Evolutionary conservation across 768 basidiomycete species (phyloP).

Genomic region (Termitomyces sp.): DNA sequence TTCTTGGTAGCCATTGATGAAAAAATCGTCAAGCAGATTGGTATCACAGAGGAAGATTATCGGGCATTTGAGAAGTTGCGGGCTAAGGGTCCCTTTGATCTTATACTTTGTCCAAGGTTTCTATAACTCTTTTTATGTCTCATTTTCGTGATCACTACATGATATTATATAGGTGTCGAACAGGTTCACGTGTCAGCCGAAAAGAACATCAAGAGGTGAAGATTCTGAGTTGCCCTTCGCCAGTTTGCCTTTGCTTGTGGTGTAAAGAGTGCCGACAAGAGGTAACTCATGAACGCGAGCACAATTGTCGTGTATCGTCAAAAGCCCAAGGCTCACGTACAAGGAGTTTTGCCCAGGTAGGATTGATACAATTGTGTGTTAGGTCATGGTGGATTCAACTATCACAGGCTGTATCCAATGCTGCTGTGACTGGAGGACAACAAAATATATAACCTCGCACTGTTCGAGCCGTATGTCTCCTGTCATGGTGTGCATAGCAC

Average conservation of each 20-base stretch:
- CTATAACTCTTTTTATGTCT: background rate
- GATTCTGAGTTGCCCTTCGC: constrained; percentile 44
- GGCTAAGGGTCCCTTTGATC: constrained; percentile 33
- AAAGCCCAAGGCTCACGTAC: constrained; percentile 50
- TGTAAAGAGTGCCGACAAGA: constrained; percentile 54
- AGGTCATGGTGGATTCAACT: background rate
- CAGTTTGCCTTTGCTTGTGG: constrained; percentile 47
- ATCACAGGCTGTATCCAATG: background rate
- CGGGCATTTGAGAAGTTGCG: constrained; percentile 41
- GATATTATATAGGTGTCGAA: constrained; percentile 35
- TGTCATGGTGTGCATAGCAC: background rate
- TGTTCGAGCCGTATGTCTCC: background rate
- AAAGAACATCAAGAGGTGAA: constrained; percentile 34
- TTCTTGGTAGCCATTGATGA: constrained; percentile 30
- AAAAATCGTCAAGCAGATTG: constrained; percentile 33
- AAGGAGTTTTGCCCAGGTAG: constrained; percentile 50
- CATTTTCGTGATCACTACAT: background rate
- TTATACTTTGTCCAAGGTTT: constrained; percentile 43
- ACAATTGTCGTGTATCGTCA: constrained; percentile 52
- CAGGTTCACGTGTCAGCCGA: constrained; percentile 44
- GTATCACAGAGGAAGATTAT: constrained; percentile 35
- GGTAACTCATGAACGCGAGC: constrained; percentile 26
- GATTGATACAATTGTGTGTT: background rate
- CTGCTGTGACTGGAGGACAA: background rate
- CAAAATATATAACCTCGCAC: background rate